These are phyloP conservation scores for Saposhnikovia divaricata DNA, from an alignment of 129 eudicot species.

Conservation along the genomic window DNA sequence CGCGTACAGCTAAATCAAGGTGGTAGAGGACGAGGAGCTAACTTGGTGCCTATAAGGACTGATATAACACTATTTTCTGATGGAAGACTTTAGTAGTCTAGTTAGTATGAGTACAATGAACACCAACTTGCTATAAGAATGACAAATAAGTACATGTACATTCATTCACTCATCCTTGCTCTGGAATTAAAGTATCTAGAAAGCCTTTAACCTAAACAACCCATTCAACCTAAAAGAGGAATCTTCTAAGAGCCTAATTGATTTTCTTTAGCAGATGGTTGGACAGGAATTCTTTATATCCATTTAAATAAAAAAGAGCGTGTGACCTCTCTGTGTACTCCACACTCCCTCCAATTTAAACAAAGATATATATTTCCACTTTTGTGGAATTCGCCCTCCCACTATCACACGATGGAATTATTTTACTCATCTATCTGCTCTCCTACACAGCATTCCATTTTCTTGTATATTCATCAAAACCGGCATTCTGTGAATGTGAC, in stretches of 20 bases:
- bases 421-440: neutral
- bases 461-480: neutral
- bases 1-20: neutral
- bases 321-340: conserved; percentile 18
- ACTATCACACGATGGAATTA: neutral
- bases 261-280: neutral
- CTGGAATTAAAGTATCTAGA: neutral
- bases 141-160: neutral
- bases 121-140: neutral
- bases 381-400: conserved; percentile 4
- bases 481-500: neutral
- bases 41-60: neutral
- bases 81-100: neutral
- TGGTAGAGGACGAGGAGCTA: neutral
- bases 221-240: neutral
- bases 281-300: neutral
- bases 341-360: conserved; percentile 6
- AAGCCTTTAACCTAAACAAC: neutral
- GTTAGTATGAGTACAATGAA: neutral
- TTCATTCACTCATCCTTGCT: neutral
- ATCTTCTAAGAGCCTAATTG: neutral
- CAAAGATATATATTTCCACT: neutral
- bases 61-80: neutral
- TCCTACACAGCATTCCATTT: conserved; percentile 13
- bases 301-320: conserved; percentile 6